Evolutionary conservation across 495 filamentous ascomycete species (phyloP), one percentile per base, ranked within the genome.

Genomic region (Glonium stellatum): DNA sequence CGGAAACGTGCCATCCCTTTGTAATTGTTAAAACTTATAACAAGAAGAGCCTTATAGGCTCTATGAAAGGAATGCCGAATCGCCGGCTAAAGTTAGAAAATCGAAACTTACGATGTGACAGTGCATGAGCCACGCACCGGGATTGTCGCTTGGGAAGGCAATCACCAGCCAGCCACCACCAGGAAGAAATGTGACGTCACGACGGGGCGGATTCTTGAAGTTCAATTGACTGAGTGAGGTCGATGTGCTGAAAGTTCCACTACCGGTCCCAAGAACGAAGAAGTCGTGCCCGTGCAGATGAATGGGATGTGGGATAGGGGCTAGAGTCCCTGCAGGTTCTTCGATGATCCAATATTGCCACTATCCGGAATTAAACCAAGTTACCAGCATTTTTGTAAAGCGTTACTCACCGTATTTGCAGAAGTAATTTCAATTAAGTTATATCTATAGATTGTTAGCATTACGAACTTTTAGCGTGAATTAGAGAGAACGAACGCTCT

Each of bases 311-410:
- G 70, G 71, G 36, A 73, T 67, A 0, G 69, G 67, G 12, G 66
- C 68, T 3, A 23, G 59, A 2, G 67, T 69, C 51, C 42, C 36
- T 0, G 57, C 8, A 12, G 64, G 64, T 37, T 70, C 67, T 57
- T 75, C 72, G 37, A 75, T 75, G 34, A 75, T 70, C 72, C 72
- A 75, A 61, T 70, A 75, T 1, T 61, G 63, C 72, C 72, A 75
- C 25, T 61, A 61, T 27, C 10, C 10, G 19, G 47, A 18, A 15
- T 8, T 39, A 8, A n/a, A n/a, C n/a, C n/a, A n/a, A n/a, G n/a
- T n/a, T n/a, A n/a, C n/a, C n/a, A n/a, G n/a, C n/a, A n/a, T n/a
- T n/a, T n/a, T n/a, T n/a, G n/a, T n/a, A n/a, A n/a, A n/a, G n/a
- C n/a, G n/a, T n/a, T n/a, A n/a, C n/a, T n/a, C n/a, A n/a, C n/a